Evolutionary conservation across 306 rosid genomes (phyloP), one percentile per base, ranked within the genome.

Genomic region (Neltuma alba): DNA sequence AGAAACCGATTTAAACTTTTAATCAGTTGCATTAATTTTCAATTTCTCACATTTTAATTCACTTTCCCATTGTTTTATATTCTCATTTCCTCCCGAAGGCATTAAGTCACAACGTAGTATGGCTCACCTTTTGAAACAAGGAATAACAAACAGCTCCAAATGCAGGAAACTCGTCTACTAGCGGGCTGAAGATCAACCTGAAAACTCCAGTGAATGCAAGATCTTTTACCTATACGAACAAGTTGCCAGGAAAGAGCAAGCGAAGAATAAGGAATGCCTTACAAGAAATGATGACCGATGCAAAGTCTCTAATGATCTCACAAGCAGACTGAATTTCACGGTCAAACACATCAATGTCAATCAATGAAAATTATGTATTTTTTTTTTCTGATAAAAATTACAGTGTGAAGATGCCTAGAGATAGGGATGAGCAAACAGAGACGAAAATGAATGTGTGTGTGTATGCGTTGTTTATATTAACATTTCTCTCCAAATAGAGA

Each of bases 191-290:
- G 76, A 95, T 92, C 89, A 95, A 87, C 94, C 97, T 92, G 94
- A 92, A 95, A 87, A 92, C 97, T 86, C 99, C 99, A 83, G 99
- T 92, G 96, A 95, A 91, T 91, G 94, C 96, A 90, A 95, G 86
- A 86, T 92, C 78, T 92, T 95, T 95, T 83, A 95, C 99, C 99
- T 95, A 84, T 67, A 87, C 44, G 82, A 85, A 84, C 86, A 90
- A 81, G 76, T 81, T 40, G 75, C 72, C 78, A 82, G 79, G 80
- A 69, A 76, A 82, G 82, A 83, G 67, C 80, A 70, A 74, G 74
- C 78, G 63, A 83, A 78, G 55, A 37, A 76, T 79, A 61, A 83
- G 79, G 76, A 63, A 81, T 57, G 44, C 70, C 75, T 38, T 77
- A 38, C 47, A 64, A 74, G 45, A 81, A 75, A 64, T n/a, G 40